Conservation (phyloP, 2,329 filamentous ascomycete genomes). For the Metarhizium anisopliae region DNA sequence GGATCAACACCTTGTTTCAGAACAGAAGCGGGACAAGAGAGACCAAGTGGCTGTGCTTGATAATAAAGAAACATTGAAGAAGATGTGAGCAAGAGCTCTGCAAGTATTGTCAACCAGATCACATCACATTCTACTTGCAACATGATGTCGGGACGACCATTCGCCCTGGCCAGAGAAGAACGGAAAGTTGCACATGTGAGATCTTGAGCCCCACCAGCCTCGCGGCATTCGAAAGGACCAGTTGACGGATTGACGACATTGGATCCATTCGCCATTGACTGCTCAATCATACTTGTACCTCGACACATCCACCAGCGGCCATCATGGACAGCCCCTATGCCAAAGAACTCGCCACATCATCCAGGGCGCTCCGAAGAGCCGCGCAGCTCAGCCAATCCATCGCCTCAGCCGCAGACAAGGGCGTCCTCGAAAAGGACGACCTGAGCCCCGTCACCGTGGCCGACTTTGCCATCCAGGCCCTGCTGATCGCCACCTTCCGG, state of each 20-base stretch:
- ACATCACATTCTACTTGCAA: conserved; percentile 37
- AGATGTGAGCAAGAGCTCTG: no score
- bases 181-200: no score
- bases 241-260: no score
- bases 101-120: conserved; percentile 18
- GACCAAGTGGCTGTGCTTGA: not conserved
- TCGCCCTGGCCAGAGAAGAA: no score
- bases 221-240: no score
- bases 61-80: no score
- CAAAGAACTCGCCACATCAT: conserved; percentile 33
- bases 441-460: conserved; percentile 49
- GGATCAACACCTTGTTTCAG: no score
- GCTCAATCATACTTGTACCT: no score
- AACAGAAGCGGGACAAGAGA: not conserved
- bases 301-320: not conserved
- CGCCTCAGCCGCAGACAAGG: conserved; percentile 38
- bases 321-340: conserved; percentile 34
- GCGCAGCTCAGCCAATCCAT: conserved; percentile 41
- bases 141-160: conserved; percentile 26
- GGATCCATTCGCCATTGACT: no score
- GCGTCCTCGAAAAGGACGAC: conserved; percentile 43
- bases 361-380: conserved; percentile 34
- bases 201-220: no score
- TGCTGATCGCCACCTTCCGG: conserved; percentile 42
- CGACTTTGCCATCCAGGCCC: conserved; percentile 50